These are phyloP conservation scores for Coniochaeta pulveracea DNA, from an alignment of 2,329 filamentous ascomycete species.

Conservation along the genomic window DNA sequence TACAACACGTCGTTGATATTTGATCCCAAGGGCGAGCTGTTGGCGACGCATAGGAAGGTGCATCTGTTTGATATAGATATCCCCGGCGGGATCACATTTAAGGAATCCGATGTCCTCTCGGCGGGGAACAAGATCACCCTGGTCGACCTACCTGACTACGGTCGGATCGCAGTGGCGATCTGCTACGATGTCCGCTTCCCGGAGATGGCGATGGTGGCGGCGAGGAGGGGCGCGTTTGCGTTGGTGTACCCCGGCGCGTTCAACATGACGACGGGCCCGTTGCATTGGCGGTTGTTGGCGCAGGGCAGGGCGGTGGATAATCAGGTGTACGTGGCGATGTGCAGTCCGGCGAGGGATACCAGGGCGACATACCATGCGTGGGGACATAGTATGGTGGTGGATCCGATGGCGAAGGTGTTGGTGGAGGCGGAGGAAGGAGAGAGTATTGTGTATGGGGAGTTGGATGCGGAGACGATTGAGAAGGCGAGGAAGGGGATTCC, in stretches of 20 bases:
- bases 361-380: constrained; percentile 74
- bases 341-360: constrained; percentile 78
- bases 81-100: constrained; percentile 85
- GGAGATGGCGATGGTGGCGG: constrained; percentile 81
- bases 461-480: constrained; percentile 57
- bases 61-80: constrained; percentile 98
- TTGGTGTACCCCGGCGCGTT: constrained; percentile 95
- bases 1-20: constrained; percentile 92
- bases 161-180: constrained; percentile 77
- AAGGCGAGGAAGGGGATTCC: constrained; percentile 76
- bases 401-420: constrained; percentile 78
- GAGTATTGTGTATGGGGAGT: constrained; percentile 61
- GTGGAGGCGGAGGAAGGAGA: constrained; percentile 69
- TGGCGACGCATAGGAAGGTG: constrained; percentile 86
- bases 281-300: constrained; percentile 84
- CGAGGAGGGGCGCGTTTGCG: constrained; percentile 74
- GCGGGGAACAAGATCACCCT: constrained; percentile 79
- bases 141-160: constrained; percentile 79
- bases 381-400: constrained; percentile 81
- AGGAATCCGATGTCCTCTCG: constrained; percentile 78
- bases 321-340: constrained; percentile 86
- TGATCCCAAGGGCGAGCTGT: constrained; percentile 60
- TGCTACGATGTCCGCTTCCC: constrained; percentile 98
- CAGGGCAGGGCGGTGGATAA: constrained; percentile 84
- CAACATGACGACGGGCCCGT: constrained; percentile 81